Conservation (phyloP, 805 yeast genomes). For the Lipomyces chichibuensis region DNA sequence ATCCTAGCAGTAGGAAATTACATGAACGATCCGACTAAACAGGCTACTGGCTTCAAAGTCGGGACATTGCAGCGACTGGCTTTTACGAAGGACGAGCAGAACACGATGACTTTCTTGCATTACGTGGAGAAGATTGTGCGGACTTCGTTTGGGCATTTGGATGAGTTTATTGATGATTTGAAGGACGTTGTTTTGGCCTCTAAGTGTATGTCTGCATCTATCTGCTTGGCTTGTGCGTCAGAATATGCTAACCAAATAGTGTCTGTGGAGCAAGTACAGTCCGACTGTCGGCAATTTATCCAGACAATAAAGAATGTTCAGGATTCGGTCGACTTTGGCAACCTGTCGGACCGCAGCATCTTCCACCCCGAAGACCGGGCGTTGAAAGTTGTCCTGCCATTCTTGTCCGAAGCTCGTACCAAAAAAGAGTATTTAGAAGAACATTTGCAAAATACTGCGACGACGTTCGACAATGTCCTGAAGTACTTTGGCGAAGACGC, state of each 20-base stretch:
- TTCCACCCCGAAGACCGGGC: slow-evolving; percentile 87
- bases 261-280: slow-evolving; percentile 77
- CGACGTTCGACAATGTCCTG: slow-evolving; percentile 74
- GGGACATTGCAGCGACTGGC: slow-evolving; percentile 87
- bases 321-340: slow-evolving; percentile 77
- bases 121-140: slow-evolving; percentile 90
- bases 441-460: slow-evolving; percentile 63
- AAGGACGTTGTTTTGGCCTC: slow-evolving; percentile 61
- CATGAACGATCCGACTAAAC: slow-evolving; percentile 92
- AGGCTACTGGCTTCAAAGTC: slow-evolving; percentile 89
- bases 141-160: slow-evolving; percentile 76
- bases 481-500: slow-evolving; percentile 88
- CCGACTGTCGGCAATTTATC: slow-evolving; percentile 68
- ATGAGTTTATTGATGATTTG: slow-evolving; percentile 72
- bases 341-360: slow-evolving; percentile 72
- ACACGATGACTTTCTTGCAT: slow-evolving; percentile 86
- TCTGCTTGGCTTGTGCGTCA: not conserved
- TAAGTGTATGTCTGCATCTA: slow-evolving; percentile 46
- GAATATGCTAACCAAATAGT: slow-evolving; percentile 40
- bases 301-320: slow-evolving; percentile 68
- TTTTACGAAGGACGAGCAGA: slow-evolving; percentile 86
- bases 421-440: slow-evolving; percentile 67
- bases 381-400: slow-evolving; percentile 60
- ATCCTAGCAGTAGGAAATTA: slow-evolving; percentile 92
- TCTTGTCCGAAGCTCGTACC: slow-evolving; percentile 72